Base-by-base conservation (phyloP, 2,329 filamentous ascomycete species). In the Talaromyces funiculosus region DNA sequence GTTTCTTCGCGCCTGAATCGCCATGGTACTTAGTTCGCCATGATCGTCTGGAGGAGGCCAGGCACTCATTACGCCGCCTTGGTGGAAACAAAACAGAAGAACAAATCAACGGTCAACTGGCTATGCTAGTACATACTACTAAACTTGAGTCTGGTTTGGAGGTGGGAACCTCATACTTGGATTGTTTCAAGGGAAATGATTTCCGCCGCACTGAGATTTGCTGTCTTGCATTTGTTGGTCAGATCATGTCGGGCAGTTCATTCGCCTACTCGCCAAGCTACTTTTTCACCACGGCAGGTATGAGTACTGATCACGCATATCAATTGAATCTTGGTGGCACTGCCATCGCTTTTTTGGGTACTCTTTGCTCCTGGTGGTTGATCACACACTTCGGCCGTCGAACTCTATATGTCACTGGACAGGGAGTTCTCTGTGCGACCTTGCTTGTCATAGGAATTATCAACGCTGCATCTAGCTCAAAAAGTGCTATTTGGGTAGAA, bases 71-170 rank as follows among this genome's bases (percentile, higher is more conserved):
- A 14, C 59, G 58, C 7, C 62, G 63, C 14, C 61, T 64, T 4
- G 59, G 40, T 26, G 63, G 63, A n/a, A 51, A 47, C 20, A 65
- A 63, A 38, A 64, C 67, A 80, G 40, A 80, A 79, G 3, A 79
- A 78, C 4, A 80, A 81, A 66, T 81, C 76, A 6, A 95, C 63
- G 90, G 94, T 75, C 94, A 90, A 0, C 81, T 96, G 51, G 87
- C 90, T 67, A 94, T 96, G 90, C 95, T 96, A 88, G 85, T 91
- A 1, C 90, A 94, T 70, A 96, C 91, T 0, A 92, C 89, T 0
- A 88, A 88, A 0, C 78, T 95, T 16, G 92, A 96, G 72, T 83
- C 58, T 2, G 31, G 42, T 9, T 31, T 57, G 14, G 42, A 61
- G 54, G 37, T 89, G 69, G 90, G 90, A 33, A 85, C 89, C 4